These are phyloP conservation scores for Aurantiochytrium sp. DNA, from an alignment of 108 stramenopile genomes.

Conservation along the genomic window DNA sequence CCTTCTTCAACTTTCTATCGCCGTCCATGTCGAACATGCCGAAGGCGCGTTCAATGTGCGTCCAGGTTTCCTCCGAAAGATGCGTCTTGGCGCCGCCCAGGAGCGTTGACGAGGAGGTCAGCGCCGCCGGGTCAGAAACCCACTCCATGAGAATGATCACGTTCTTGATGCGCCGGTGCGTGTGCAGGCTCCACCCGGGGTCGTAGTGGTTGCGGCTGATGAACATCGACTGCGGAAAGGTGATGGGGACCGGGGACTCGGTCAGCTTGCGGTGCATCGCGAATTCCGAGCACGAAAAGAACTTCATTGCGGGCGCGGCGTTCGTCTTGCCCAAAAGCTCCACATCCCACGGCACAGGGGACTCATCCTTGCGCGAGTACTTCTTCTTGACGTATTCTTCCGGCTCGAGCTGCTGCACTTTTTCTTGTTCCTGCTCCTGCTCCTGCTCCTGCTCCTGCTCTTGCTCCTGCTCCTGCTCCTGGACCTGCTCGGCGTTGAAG, in stretches of 20 bases:
- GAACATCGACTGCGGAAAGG: conserved; percentile 49
- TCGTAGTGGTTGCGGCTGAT: conserved; percentile 55
- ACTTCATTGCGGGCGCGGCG: not conserved
- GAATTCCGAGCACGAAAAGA: not conserved
- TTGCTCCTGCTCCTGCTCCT: conserved; percentile 29
- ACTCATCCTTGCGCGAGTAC: conserved; percentile 11
- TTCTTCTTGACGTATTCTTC: conserved; percentile 27
- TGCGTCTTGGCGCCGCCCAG: not conserved
- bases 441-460: conserved; percentile 31
- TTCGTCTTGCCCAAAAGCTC: not conserved
- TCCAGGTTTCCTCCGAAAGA: not conserved
- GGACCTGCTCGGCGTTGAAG: not conserved
- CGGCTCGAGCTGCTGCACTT: conserved; percentile 12
- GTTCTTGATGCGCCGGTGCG: conserved; percentile 56
- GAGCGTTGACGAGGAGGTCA: not conserved
- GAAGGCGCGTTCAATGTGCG: conserved; percentile 34
- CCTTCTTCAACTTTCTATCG: conserved; percentile 42
- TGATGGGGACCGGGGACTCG: conserved; percentile 38
- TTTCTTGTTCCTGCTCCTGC: conserved; percentile 25
- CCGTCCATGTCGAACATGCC: conserved; percentile 51
- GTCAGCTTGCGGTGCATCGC: not conserved
- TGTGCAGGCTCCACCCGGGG: conserved; percentile 50
- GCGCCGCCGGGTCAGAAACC: not conserved
- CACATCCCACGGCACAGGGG: not conserved
- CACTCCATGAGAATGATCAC: conserved; percentile 55